These are phyloP conservation scores for Euphrasia confusa DNA, from an alignment of 257 asterid genomes.

Conservation along the genomic window DNA sequence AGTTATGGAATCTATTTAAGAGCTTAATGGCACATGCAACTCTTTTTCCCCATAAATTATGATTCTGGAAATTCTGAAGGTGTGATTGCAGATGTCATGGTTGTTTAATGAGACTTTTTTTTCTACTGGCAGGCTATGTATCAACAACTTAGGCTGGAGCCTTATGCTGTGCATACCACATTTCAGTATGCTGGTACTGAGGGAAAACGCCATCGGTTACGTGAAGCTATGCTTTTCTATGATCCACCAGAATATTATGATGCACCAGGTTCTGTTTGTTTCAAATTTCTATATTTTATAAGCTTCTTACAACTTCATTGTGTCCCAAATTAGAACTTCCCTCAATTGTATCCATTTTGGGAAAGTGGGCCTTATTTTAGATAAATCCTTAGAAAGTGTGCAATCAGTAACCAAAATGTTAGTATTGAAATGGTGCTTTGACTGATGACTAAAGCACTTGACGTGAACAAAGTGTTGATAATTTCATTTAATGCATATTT, in stretches of 20 bases:
- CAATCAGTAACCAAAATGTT: background rate
- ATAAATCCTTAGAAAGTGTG: background rate
- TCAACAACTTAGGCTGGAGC: conserved; percentile 79
- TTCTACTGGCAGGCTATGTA: conserved; percentile 58
- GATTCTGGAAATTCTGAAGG: conserved; percentile 13
- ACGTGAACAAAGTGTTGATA: conserved; percentile 74
- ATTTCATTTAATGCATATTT: conserved; percentile 23
- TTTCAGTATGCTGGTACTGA: conserved; percentile 97
- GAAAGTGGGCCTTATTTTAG: background rate
- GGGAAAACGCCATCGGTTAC: conserved; percentile 94
- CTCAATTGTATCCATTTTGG: background rate
- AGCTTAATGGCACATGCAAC: background rate
- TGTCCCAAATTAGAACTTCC: background rate
- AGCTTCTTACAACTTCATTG: background rate
- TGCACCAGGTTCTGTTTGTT: conserved; percentile 54
- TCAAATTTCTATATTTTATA: background rate
- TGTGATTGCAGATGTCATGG: conserved; percentile 3
- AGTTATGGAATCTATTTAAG: conserved; percentile 24
- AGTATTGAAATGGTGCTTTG: background rate
- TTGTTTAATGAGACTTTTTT: conserved; percentile 13
- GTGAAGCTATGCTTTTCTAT: conserved; percentile 87
- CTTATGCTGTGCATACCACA: conserved; percentile 96
- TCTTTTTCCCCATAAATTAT: background rate
- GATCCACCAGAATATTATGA: conserved; percentile 92
- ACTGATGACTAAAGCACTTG: conserved; percentile 57